A percentile compares a stretch with the other conserved stretches of the same genome.
phyloP scores from a whole-genome alignment of 208 protist genomes.

The Willaertia magna region DNA sequence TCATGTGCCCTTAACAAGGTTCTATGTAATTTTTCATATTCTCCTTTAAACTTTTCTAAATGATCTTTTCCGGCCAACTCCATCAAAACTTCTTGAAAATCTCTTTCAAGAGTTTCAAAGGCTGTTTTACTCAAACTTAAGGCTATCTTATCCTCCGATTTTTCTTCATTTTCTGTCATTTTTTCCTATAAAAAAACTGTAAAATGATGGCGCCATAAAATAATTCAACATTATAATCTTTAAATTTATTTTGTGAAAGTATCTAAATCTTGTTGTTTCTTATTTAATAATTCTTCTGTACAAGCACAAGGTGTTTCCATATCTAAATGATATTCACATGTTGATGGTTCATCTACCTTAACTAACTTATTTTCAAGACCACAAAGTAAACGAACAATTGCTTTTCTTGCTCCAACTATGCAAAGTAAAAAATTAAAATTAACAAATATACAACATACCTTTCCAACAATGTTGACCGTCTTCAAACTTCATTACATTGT shows the following conservation, averaged over 20 bases:
- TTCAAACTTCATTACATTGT: not conserved
- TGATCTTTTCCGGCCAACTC: constrained; percentile 79
- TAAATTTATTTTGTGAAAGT: no score
- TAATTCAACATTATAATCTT: no score
- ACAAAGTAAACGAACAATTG: not conserved
- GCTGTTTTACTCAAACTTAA: constrained; percentile 45
- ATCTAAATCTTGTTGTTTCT: not conserved
- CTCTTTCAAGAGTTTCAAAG: constrained; percentile 76
- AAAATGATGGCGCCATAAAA: no score
- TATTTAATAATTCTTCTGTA: not conserved
- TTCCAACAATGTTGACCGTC: not conserved
- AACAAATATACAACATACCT: no score
- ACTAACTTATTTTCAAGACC: not conserved
- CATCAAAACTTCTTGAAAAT: constrained; percentile 75
- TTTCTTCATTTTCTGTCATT: no score
- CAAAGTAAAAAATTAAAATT: no score
- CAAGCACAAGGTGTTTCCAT: not conserved
- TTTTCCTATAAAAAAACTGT: no score
- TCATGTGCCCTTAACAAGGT: constrained; percentile 89
- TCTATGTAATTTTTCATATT: constrained; percentile 94
- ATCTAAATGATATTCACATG: not conserved
- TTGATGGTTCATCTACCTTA: not conserved
- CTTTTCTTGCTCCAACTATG: not conserved
- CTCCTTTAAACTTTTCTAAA: constrained; percentile 78
- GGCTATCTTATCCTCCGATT: not conserved